These are phyloP conservation scores for Neonothopanus nambi DNA, from an alignment of 1,284 basidiomycete genomes.

Conservation along the genomic window DNA sequence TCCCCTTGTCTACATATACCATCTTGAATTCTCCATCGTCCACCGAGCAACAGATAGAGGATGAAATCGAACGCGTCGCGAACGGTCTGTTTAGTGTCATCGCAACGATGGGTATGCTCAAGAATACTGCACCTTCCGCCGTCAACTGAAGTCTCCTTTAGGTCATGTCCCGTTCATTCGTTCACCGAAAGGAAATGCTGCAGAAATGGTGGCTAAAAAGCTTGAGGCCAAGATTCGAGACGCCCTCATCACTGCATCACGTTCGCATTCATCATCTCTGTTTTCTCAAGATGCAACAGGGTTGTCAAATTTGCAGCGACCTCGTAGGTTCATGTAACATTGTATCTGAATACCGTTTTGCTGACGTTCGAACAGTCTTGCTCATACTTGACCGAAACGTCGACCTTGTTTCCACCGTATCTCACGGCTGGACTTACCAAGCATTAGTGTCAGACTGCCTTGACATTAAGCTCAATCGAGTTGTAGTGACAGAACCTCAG, in stretches of 20 bases:
- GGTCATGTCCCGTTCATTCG: constrained; percentile 95
- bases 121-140: not conserved
- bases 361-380: constrained; percentile 58
- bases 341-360: constrained; percentile 13
- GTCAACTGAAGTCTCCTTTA: constrained; percentile 31
- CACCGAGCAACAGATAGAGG: constrained; percentile 89
- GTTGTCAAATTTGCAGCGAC: constrained; percentile 78
- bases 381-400: constrained; percentile 95
- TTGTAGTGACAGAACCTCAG: constrained; percentile 73
- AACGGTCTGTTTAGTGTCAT: constrained; percentile 91
- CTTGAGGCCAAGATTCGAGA: constrained; percentile 93
- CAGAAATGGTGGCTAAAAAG: constrained; percentile 97
- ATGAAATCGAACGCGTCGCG: constrained; percentile 91
- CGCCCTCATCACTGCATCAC: constrained; percentile 81
- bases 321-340: constrained; percentile 53
- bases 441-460: constrained; percentile 97
- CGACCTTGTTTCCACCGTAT: constrained; percentile 92
- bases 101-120: constrained; percentile 79
- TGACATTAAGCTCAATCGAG: constrained; percentile 95
- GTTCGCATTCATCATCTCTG: constrained; percentile 60
- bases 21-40: constrained; percentile 93
- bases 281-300: constrained; percentile 75
- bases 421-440: constrained; percentile 99
- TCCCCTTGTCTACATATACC: constrained; percentile 63
- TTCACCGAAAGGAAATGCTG: constrained; percentile 93